These are phyloP conservation scores for Colletotrichum sp. DNA, from an alignment of 2,329 filamentous ascomycete species.

Conservation along the genomic window DNA sequence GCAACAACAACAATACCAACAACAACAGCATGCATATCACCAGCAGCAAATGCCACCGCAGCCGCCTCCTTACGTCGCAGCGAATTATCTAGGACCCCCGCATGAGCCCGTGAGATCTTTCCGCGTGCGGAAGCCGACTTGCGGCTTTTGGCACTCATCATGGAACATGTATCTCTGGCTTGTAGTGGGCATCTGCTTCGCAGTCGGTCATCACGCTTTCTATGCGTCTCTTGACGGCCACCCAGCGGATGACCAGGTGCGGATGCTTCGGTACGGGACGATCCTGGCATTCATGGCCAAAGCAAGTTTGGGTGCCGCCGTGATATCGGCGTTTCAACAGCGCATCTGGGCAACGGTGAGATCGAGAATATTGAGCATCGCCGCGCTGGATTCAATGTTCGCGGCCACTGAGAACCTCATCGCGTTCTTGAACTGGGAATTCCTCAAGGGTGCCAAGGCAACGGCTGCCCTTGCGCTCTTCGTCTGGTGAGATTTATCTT, in stretches of 20 bases:
- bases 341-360: constrained; percentile 25
- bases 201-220: constrained; percentile 39
- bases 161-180: constrained; percentile 39
- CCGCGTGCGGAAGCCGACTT: not conserved
- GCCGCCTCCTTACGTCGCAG: not conserved
- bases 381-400: constrained; percentile 32
- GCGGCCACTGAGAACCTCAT: constrained; percentile 35
- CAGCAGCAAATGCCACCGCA: not conserved
- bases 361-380: constrained; percentile 20
- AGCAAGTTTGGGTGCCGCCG: constrained; percentile 36
- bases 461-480: constrained; percentile 37
- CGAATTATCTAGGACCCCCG: not conserved
- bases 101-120: not conserved
- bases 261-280: constrained; percentile 39
- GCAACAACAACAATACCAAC: not conserved
- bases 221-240: constrained; percentile 34
- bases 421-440: constrained; percentile 31
- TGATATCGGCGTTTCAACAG: constrained; percentile 29
- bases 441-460: constrained; percentile 33
- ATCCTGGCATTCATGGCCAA: constrained; percentile 40
- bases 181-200: constrained; percentile 32
- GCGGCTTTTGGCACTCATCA: constrained; percentile 37
- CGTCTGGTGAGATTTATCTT: constrained; percentile 29
- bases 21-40: not conserved
- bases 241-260: constrained; percentile 33